Percentiles rank a stretch among this genome's conserved stretches.
phyloP scores from a whole-genome alignment of 176 grass and related monocot genomes.

The Echinochloa phyllopogon region DNA sequence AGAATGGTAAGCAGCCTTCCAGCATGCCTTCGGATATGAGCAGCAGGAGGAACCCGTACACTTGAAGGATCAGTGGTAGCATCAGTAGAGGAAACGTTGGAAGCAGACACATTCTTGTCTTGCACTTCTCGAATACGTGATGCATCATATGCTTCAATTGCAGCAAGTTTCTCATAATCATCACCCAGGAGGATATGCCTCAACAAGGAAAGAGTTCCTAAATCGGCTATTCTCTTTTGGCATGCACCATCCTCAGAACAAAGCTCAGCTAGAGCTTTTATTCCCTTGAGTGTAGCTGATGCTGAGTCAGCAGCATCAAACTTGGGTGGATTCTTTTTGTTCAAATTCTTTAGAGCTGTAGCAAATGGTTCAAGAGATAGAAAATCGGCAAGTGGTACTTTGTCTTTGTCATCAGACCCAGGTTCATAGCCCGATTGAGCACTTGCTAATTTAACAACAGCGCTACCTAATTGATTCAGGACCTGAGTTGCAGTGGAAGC shows the following conservation, averaged over 20 bases:
- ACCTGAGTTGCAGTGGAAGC: conserved; percentile 75
- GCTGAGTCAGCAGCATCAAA: conserved; percentile 95
- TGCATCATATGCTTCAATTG: conserved; percentile 94
- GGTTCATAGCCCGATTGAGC: conserved; percentile 48
- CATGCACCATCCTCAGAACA: conserved; percentile 79
- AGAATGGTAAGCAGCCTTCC: conserved; percentile 86
- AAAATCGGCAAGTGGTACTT: conserved; percentile 74
- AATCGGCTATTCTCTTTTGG: conserved; percentile 84
- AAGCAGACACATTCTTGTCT: conserved; percentile 47
- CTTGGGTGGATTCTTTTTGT: conserved; percentile 84
- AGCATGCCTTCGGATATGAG: conserved; percentile 92
- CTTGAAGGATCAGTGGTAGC: conserved; percentile 67
- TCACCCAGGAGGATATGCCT: conserved; percentile 82
- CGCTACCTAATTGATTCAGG: conserved; percentile 77
- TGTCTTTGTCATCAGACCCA: conserved; percentile 56
- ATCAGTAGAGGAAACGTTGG: conserved; percentile 57
- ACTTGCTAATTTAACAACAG: conserved; percentile 74
- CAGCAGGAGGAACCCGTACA: conserved; percentile 84
- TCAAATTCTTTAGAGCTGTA: conserved; percentile 77
- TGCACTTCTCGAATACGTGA: conserved; percentile 76
- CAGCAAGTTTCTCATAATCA: conserved; percentile 98
- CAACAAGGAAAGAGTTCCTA: conserved; percentile 77
- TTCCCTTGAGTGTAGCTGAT: conserved; percentile 79
- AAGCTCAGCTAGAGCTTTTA: conserved; percentile 95
- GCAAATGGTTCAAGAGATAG: conserved; percentile 86